phyloP scores from a whole-genome alignment of 2,329 filamentous ascomycete species.

The Trichophyton rubrum region DNA sequence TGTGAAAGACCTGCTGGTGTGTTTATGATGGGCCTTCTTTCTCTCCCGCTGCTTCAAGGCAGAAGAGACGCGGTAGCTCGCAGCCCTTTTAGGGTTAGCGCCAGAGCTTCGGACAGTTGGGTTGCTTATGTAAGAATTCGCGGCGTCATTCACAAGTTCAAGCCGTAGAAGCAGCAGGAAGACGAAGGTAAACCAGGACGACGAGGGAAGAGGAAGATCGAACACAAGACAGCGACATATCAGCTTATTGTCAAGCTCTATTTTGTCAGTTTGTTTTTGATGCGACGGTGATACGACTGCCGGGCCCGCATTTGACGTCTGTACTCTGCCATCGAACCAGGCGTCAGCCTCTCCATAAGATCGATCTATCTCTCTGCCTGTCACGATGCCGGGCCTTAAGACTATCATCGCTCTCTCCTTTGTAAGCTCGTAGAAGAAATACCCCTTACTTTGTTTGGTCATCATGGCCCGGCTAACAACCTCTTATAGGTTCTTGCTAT shows the following conservation, averaged over 20 bases:
- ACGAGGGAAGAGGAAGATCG: neutral
- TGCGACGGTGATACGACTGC: neutral
- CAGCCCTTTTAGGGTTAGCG: slow-evolving; percentile 13
- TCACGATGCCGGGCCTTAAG: slow-evolving; percentile 75
- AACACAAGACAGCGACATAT: neutral
- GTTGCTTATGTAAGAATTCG: neutral
- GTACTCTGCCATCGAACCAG: slow-evolving; percentile 1
- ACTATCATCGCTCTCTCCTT: slow-evolving; percentile 99
- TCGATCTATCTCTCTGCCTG: neutral
- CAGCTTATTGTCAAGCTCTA: neutral
- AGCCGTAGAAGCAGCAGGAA: neutral
- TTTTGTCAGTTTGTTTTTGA: neutral
- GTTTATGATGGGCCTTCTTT: neutral
- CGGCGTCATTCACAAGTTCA: neutral
- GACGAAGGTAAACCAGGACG: neutral
- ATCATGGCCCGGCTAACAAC: neutral
- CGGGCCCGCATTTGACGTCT: neutral
- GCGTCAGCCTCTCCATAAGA: slow-evolving; percentile 7
- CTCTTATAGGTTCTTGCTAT: slow-evolving; percentile 67
- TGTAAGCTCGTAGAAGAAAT: slow-evolving; percentile 37
- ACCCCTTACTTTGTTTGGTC: neutral
- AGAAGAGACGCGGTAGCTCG: slow-evolving; percentile 14
- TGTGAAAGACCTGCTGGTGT: neutral
- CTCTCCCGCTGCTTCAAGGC: slow-evolving; percentile 6
- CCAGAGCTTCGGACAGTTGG: neutral